Evolutionary conservation across 345 rosid species (phyloP), one percentile per base, ranked within the genome.

Genomic region (Eucalyptus marginata): DNA sequence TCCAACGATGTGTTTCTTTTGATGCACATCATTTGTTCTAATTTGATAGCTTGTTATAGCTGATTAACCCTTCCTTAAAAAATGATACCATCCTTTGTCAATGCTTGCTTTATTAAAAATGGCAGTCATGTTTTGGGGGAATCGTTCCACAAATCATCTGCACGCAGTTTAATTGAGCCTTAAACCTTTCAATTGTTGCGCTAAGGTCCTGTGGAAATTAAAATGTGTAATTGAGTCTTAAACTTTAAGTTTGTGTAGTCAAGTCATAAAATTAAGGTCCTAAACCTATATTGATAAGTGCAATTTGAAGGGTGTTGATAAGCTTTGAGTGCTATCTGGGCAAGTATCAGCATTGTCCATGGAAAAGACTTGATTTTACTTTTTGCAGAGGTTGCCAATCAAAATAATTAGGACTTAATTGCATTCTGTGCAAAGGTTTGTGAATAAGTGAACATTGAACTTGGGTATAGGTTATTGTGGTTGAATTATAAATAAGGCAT

Each of bases 131-230:
- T 71, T 36, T 71, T 71, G 83, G 2, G 13, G 15, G 83, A 71
- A 36, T 71, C 5, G 4, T 1, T 18, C 27, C 83, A 68, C 13
- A 5, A 10, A 12, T 36, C 46, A 71, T 71, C 2, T 71, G 14
- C 2, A 17, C 0, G 27, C 3, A 36, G 13, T 71, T 0, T 36
- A 71, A 36, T 36, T 0, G 7, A 36, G 83, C 2, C 83, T 71
- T 1, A 3, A 36, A 36, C 47, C 46, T 71, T 71, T 10, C 47
- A 36, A 36, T 18, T 10, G 47, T 3, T 36, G 83, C 13, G 1
- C 3, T 10, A 20, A 5, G 0, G 83, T 71, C 46, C 83, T 36
- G 36, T 36, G 0, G 2, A 20, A 10, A 71, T 36, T 3, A 1
- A 20, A 71, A 36, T 0, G 46, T 18, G 46, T 36, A 36, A 36